Base-by-base conservation (phyloP, 2,329 filamentous ascomycete genomes). In the Fusarium begoniae region DNA sequence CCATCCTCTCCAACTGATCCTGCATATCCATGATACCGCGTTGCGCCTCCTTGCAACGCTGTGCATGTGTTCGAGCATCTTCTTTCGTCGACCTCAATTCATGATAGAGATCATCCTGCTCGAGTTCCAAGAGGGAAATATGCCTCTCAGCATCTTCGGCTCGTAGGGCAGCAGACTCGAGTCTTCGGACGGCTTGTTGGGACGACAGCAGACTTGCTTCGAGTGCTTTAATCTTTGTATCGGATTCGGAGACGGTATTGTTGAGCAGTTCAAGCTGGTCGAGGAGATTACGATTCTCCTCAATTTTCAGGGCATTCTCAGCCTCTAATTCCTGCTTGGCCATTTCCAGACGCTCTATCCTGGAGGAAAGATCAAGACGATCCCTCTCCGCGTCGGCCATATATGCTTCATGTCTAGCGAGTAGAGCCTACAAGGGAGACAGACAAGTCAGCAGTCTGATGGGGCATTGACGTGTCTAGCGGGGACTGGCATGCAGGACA, bases 321-420 rank as follows among this genome's bases (percentile, higher is more conserved):
- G 87, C 86, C 82, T 98, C 94, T 70, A 97, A 89, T 69, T 90
- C 86, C 78, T 86, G 87, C 84, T 97, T 98, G 76, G 91, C 89
- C 77, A 83, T 83, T 84, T 97, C 94, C 59, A 99, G 87, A 73
- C 88, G 88, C 77, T 93, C 91, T 80, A 98, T 95, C 70, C 90
- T 93, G 53, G 86, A 83, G 50, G 90, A 88, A 83, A 98, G 90
- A 70, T 92, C 90, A 70, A 87, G 85, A 69, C 95, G 93, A 81
- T 98, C 95, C 77, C 91, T 90, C 85, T 98, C 95, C 68, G 95
- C 94, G 82, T 98, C 94, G 76, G 92, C 92, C 88, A 98, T 96
- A 83, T 97, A 98, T 68, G 93, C 91, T 86, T 98, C 95, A 89
- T 99, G 95, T 78, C 96, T 93, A 74, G 93, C 91, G 47, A 99